A percentile compares a stretch with the other conserved stretches of the same genome.
Evolutionary conservation across 2,329 filamentous ascomycete species (phyloP).

Genomic region (Aspergillus caelatus): DNA sequence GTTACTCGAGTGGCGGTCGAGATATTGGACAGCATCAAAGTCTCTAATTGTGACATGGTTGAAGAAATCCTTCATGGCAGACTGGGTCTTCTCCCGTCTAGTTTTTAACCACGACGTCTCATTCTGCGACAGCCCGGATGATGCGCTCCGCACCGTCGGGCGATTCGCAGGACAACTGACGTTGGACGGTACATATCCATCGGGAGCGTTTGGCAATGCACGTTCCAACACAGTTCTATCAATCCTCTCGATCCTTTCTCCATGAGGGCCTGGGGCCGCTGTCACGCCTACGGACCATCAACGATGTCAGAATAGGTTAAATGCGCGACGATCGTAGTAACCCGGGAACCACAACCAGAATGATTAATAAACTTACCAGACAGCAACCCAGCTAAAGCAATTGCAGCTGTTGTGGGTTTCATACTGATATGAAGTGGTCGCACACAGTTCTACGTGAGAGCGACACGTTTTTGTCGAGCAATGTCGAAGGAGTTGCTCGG

Average conservation of each 20-base stretch:
- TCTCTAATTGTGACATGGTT: slow-evolving; percentile 71
- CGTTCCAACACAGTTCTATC: slow-evolving; percentile 30
- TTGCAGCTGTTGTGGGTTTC: slow-evolving; percentile 14
- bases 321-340: not conserved
- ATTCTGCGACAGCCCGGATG: slow-evolving; percentile 64
- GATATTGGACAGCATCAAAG: slow-evolving; percentile 75
- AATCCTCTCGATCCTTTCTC: not conserved
- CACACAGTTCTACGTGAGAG: not conserved
- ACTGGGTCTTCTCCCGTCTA: slow-evolving; percentile 72
- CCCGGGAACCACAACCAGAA: not conserved
- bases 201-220: slow-evolving; percentile 59
- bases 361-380: slow-evolving; percentile 16
- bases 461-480: not conserved
- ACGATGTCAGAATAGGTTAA: not conserved
- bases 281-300: slow-evolving; percentile 12
- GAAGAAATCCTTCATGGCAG: slow-evolving; percentile 74
- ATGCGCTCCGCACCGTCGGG: slow-evolving; percentile 70
- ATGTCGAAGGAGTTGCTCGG: slow-evolving; percentile 8
- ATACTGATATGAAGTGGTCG: slow-evolving; percentile 9
- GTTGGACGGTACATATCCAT: slow-evolving; percentile 71
- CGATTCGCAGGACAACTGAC: slow-evolving; percentile 70
- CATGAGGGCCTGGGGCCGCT: slow-evolving; percentile 8
- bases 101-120: slow-evolving; percentile 75
- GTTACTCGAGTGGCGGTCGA: slow-evolving; percentile 62
- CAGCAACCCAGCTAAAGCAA: slow-evolving; percentile 21